Base-by-base conservation (phyloP, 768 basidiomycete species). In the Lactarius evosmus region DNA sequence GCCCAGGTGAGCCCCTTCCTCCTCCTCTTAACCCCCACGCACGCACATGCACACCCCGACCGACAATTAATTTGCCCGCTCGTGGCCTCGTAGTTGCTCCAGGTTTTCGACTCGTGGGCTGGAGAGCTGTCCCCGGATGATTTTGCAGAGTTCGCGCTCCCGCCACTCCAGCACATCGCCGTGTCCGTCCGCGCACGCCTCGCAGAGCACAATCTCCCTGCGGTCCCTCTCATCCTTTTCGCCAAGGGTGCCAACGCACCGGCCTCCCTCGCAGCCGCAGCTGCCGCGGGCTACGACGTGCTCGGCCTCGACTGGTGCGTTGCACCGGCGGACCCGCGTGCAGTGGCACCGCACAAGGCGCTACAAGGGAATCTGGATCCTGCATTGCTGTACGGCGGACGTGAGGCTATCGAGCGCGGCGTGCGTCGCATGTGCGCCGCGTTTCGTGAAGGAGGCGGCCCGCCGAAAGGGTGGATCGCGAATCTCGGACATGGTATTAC, bases 401-500 rank as follows among this genome's bases (percentile, higher is more conserved):
- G 77, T 64, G 88, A 87, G 7, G 93, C 93, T 14, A 98, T 98
- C 70, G 92, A 95, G 76, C 74, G 76, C 41, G 86, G 90, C 68
- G 93, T 97, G 41, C 86, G 93, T 78, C 80, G 88, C 68, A 89
- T 95, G 84, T 84, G 85, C 65, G 79, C 84, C 66, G 82, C 81
- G n/a, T 98, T 98, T 78, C 57, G 62, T 46, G 76, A 69, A 50
- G 83, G 85, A 11, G 79, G 78, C 8, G 81, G 78, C 56, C 73
- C 74, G 57, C 70, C 78, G 22, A 82, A 81, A 44, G 90, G 86
- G n/a, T 98, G 95, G 94, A 98, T 98, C 71, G 91, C 91, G 9
- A 98, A 98, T 76, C 78, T 99, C 25, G 97, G 97, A 0, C 97
- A 98, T 73, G 97, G 97, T 6, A 95, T 99, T 69, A 97, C 95